These are phyloP conservation scores for Zizania latifolia DNA, from an alignment of 176 grass and related monocot species.

Conservation along the genomic window DNA sequence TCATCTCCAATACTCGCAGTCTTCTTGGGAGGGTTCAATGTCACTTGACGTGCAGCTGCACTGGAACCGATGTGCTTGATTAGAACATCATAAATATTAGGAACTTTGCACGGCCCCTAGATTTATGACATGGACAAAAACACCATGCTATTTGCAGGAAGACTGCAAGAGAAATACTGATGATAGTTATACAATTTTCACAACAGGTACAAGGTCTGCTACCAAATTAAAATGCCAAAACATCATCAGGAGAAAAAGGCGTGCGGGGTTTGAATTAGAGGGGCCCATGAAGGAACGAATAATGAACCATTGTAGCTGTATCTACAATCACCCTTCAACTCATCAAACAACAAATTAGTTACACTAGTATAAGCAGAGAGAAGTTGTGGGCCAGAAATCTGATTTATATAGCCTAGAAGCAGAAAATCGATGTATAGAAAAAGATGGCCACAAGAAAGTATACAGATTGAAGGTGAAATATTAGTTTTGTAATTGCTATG, in stretches of 20 bases:
- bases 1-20: slow-evolving; percentile 22
- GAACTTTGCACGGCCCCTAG: neutral
- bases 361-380: neutral
- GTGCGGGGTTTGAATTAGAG: neutral
- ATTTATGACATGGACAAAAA: slow-evolving; percentile 9
- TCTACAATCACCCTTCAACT: neutral
- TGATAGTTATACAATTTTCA: neutral
- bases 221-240: neutral
- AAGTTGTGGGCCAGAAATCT: neutral
- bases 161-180: slow-evolving; percentile 9
- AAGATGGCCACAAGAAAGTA: neutral
- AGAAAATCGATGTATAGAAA: neutral
- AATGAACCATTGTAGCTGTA: neutral
- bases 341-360: neutral
- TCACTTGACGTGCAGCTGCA: slow-evolving; percentile 76
- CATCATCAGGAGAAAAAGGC: neutral
- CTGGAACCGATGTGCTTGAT: slow-evolving; percentile 45
- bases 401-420: slow-evolving; percentile 3
- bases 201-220: neutral
- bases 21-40: slow-evolving; percentile 51
- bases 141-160: neutral
- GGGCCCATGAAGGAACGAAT: neutral
- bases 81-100: slow-evolving; percentile 18
- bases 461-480: slow-evolving; percentile 3
- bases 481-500: neutral